Base-by-base conservation (phyloP, 2,329 filamentous ascomycete species). In the Dissoconium aciculare region DNA sequence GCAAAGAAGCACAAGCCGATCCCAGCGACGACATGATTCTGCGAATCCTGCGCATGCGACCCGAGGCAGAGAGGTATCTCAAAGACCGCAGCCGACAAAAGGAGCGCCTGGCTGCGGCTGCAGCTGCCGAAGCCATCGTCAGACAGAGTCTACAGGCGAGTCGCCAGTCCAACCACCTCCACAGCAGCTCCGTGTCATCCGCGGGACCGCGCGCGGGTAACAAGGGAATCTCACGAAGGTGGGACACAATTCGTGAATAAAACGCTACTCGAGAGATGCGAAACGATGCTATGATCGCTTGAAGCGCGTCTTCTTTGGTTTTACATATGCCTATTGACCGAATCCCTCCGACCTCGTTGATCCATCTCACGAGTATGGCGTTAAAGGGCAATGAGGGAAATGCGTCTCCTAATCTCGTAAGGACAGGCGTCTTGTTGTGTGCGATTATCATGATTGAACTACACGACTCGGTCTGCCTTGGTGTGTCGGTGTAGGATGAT, bases 1-100 rank as follows among this genome's bases (percentile, higher is more conserved):
- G 89, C 40, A 84, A 85, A 46, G 87, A 95, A 53, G 83, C 84
- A 2, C 89, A 98, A 53, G 87, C 89, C 1, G 89, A 95, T 53
- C 87, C 89, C 2, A 93, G 78, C 52, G 89, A 98, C 55, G 89
- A 98, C 53, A 95, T 95, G 80, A 95, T 98, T 43, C 57, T 98
- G 46, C 70, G 89, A 12, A 98, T 98, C 42, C 58, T 98, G 42
- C 70, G 89, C 30, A 98, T 98, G 89, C 67, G 89, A 27, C 83
- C 84, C 2, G 89, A 95, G 59, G 89, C 89, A 3, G 69, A 75
- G 28, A 63, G 71, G 17, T 98, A 98, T 56, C 65, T 98, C 37
- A 82, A 81, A 49, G 87, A 95, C 55, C 67, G 89, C 25, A 85
- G 83, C 52, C 69, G 89, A 41, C 89, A 98, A 53, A 92, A 92